phyloP scores from a whole-genome alignment of 176 grass and related monocot genomes.

The Cocos nucifera region DNA sequence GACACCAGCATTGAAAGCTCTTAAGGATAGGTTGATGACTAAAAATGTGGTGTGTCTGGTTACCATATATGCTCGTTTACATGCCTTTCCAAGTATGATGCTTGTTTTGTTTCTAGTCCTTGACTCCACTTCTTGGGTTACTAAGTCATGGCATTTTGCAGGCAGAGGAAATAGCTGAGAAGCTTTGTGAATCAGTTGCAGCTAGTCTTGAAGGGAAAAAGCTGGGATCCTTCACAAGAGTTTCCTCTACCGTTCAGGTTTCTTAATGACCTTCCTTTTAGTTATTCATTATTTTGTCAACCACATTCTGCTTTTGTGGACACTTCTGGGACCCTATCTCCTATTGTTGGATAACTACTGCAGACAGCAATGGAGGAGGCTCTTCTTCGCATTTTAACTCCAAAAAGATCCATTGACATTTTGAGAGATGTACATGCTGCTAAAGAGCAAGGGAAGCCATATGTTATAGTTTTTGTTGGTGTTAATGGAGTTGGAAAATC shows the following conservation, averaged over 20 bases:
- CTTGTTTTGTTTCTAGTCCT: no score
- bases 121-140: neutral
- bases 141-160: conserved; percentile 15
- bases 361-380: conserved; percentile 96
- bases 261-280: neutral
- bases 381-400: conserved; percentile 80
- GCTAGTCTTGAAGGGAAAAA: conserved; percentile 89
- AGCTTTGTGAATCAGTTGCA: conserved; percentile 86
- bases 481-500: conserved; percentile 99
- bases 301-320: neutral
- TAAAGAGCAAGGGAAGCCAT: conserved; percentile 87
- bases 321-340: neutral
- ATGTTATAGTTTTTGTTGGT: conserved; percentile 90
- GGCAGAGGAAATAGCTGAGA: conserved; percentile 94
- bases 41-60: conserved; percentile 73
- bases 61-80: conserved; percentile 4
- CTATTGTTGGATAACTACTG: conserved; percentile 7
- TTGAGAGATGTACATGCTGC: conserved; percentile 86
- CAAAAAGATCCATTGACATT: conserved; percentile 85
- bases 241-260: conserved; percentile 94
- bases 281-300: neutral
- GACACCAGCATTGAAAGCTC: conserved; percentile 78
- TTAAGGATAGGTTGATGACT: conserved; percentile 86
- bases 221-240: conserved; percentile 87
- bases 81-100: no score